A percentile compares a stretch with the other conserved stretches of the same genome.
Conservation (phyloP, 139 green algal species). For the Coccomyxa sp. region DNA sequence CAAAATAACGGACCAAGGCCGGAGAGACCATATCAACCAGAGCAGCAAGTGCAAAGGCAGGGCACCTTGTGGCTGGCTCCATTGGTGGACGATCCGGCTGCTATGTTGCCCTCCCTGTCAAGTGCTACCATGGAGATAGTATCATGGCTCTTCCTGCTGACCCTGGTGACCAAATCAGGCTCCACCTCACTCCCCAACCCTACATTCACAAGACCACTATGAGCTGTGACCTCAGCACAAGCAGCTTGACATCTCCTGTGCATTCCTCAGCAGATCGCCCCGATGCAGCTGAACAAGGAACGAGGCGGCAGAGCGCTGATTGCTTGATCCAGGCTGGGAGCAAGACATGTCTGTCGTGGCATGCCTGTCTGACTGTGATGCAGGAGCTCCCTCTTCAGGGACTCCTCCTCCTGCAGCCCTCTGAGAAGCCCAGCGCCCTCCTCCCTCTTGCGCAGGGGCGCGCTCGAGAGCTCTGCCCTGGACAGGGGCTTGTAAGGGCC, state of each 20-base stretch:
- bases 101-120: conserved; percentile 34
- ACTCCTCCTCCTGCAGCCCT: not conserved
- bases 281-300: no score
- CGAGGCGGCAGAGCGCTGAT: no score
- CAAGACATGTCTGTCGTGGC: not conserved
- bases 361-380: not conserved
- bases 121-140: conserved; percentile 72
- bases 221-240: not conserved
- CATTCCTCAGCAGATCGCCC: no score
- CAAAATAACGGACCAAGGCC: not conserved
- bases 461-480: not conserved
- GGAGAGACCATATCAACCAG: not conserved
- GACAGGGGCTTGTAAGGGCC: conserved; percentile 48
- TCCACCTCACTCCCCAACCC: not conserved
- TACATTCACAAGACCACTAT: not conserved
- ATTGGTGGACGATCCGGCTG: conserved; percentile 50
- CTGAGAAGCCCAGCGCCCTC: not conserved
- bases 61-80: conserved; percentile 45
- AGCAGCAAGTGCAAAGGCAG: not conserved
- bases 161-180: not conserved
- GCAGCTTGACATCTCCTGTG: no score
- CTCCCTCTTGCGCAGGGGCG: not conserved
- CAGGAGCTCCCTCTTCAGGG: not conserved
- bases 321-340: no score
- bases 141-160: conserved; percentile 43